Evolutionary conservation across 2,329 filamentous ascomycete species (phyloP).

Genomic region (Ophiocordyceps unilateralis): DNA sequence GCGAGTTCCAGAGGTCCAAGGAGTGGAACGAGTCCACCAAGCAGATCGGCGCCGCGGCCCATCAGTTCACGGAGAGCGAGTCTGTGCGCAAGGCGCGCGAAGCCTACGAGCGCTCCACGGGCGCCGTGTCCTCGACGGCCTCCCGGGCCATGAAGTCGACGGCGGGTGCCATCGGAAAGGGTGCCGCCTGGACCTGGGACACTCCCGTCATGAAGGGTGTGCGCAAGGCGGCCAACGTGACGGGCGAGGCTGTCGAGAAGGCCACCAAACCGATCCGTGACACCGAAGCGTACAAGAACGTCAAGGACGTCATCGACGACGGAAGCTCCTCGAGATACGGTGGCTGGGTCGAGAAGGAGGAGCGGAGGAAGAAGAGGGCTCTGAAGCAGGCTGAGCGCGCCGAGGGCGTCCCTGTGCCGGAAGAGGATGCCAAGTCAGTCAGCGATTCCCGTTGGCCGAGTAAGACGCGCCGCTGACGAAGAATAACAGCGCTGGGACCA

Average conservation of each 20-base stretch:
- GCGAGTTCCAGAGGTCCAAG: constrained; percentile 90
- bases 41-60: constrained; percentile 71
- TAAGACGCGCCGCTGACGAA: not conserved
- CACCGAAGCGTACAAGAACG: constrained; percentile 85
- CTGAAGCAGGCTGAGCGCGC: constrained; percentile 46
- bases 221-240: constrained; percentile 68
- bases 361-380: constrained; percentile 67
- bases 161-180: constrained; percentile 72
- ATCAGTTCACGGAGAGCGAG: constrained; percentile 87
- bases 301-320: constrained; percentile 93
- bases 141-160: constrained; percentile 71
- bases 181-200: constrained; percentile 94
- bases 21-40: constrained; percentile 99
- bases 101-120: constrained; percentile 75
- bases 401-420: constrained; percentile 34
- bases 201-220: constrained; percentile 84
- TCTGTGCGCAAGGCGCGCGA: constrained; percentile 71
- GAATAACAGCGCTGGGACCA: constrained; percentile 63
- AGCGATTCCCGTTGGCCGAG: not conserved
- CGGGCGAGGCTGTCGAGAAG: constrained; percentile 78
- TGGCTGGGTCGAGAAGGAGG: constrained; percentile 93
- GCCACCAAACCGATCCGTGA: constrained; percentile 87
- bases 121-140: constrained; percentile 63
- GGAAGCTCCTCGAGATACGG: constrained; percentile 91
- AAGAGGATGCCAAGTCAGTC: constrained; percentile 76